Evolutionary conservation across 2,329 filamentous ascomycete species (phyloP).

Genomic region (Aspergillus ochraceus): DNA sequence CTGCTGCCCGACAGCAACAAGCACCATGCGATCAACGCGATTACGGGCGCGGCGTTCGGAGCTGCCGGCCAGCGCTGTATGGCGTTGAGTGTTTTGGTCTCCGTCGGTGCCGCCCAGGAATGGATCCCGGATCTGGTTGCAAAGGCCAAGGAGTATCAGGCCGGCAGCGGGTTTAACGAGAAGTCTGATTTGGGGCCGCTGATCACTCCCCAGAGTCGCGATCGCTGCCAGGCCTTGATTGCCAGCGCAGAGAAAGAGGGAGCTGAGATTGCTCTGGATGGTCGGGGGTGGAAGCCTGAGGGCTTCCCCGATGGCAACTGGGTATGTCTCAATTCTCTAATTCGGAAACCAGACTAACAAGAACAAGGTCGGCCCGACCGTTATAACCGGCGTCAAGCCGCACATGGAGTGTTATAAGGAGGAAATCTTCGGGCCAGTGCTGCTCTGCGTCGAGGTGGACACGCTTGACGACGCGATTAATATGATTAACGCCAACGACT

Average conservation of each 20-base stretch:
- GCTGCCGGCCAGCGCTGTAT: conserved; percentile 66
- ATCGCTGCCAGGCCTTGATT: conserved; percentile 59
- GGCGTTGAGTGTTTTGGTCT: conserved; percentile 61
- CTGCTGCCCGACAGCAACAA: conserved; percentile 65
- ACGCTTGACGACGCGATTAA: conserved; percentile 60
- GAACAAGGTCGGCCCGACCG: conserved; percentile 50
- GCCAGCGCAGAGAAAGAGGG: conserved; percentile 59
- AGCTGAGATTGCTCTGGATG: conserved; percentile 60
- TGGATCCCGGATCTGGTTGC: conserved; percentile 62
- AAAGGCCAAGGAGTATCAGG: conserved; percentile 55
- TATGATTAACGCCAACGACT: conserved; percentile 63
- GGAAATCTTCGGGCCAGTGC: conserved; percentile 64
- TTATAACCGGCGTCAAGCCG: conserved; percentile 61
- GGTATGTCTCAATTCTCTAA: conserved; percentile 33
- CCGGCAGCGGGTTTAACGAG: conserved; percentile 60
- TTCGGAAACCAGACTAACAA: neutral
- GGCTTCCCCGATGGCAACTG: conserved; percentile 62
- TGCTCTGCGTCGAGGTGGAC: conserved; percentile 58
- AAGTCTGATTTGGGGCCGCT: conserved; percentile 60
- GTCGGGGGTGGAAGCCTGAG: conserved; percentile 57
- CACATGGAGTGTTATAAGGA: conserved; percentile 64
- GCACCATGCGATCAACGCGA: conserved; percentile 62
- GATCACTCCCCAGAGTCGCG: conserved; percentile 59
- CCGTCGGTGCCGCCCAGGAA: conserved; percentile 61
- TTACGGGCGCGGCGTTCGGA: conserved; percentile 63